Percentiles rank a stretch among this genome's conserved stretches.
These are phyloP conservation scores for Licmophora abbreviata DNA, from an alignment of 108 stramenopile genomes.

Conservation along the genomic window DNA sequence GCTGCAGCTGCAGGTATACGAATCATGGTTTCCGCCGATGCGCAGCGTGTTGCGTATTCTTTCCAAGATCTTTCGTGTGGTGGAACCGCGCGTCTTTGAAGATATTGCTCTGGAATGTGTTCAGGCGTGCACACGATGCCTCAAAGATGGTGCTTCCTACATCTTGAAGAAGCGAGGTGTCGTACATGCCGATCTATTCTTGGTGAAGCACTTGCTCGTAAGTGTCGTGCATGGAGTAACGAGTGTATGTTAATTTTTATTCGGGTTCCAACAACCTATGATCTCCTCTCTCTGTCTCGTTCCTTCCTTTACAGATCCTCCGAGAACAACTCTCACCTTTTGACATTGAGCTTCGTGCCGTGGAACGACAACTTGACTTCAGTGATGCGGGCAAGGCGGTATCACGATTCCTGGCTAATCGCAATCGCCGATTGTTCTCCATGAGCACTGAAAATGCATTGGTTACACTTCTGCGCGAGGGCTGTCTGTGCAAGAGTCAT, in stretches of 20 bases:
- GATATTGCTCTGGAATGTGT: constrained; percentile 81
- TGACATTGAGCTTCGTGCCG: constrained; percentile 81
- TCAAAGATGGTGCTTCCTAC: constrained; percentile 66
- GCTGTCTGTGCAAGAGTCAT: constrained; percentile 76
- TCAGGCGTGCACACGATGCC: constrained; percentile 71
- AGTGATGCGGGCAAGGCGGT: constrained; percentile 81
- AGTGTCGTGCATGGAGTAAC: constrained; percentile 8
- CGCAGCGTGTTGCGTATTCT: constrained; percentile 75
- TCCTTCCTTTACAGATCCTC: constrained; percentile 41
- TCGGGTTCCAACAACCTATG: not conserved
- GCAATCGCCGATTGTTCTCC: constrained; percentile 79
- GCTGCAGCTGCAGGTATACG: constrained; percentile 67
- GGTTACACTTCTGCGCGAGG: constrained; percentile 77
- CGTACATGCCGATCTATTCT: constrained; percentile 81
- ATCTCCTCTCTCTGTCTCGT: not conserved
- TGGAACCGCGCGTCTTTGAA: constrained; percentile 89
- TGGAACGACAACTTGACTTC: constrained; percentile 87
- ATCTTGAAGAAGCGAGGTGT: constrained; percentile 54
- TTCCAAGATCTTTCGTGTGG: constrained; percentile 87
- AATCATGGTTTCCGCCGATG: constrained; percentile 91
- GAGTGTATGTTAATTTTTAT: not conserved
- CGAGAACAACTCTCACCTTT: constrained; percentile 92
- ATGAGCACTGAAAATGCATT: constrained; percentile 86
- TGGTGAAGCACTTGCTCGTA: constrained; percentile 83
- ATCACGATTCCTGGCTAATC: constrained; percentile 78